Conservation (phyloP, 805 yeast genomes). For the Kuraishia molischiana region DNA sequence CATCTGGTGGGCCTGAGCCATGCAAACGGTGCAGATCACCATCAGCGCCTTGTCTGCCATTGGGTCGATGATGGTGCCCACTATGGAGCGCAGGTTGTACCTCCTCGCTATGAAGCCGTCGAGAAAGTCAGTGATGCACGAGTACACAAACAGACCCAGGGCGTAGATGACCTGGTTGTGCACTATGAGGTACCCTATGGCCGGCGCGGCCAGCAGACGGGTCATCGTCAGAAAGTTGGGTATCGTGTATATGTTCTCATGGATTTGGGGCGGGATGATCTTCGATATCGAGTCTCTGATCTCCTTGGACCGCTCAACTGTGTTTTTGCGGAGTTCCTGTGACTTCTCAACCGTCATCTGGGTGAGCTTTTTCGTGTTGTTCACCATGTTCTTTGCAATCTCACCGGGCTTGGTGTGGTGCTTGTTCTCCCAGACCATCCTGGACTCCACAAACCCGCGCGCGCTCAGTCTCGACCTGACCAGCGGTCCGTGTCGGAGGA, state of each 20-base stretch:
- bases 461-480: too few relatives aligned
- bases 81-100: slow-evolving; percentile 64
- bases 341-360: slow-evolving; percentile 7
- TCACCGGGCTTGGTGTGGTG: background rate
- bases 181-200: slow-evolving; percentile 71
- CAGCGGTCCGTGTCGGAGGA: too few relatives aligned
- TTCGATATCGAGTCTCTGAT: slow-evolving; percentile 19
- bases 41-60: slow-evolving; percentile 88
- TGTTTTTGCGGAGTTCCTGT: slow-evolving; percentile 8
- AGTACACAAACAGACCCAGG: slow-evolving; percentile 64
- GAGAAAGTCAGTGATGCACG: slow-evolving; percentile 82
- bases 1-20: slow-evolving; percentile 58
- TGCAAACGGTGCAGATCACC: slow-evolving; percentile 74
- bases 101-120: slow-evolving; percentile 89
- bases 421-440: background rate
- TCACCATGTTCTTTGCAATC: background rate
- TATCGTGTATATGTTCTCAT: slow-evolving; percentile 63
- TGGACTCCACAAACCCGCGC: too few relatives aligned
- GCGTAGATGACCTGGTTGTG: slow-evolving; percentile 57
- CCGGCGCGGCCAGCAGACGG: slow-evolving; percentile 74
- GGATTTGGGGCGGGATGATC: slow-evolving; percentile 22
- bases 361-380: background rate
- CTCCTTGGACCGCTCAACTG: slow-evolving; percentile 11
- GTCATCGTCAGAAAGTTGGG: slow-evolving; percentile 83
- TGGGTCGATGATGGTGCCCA: slow-evolving; percentile 91